Conservation (phyloP, 805 yeast genomes). For the Scheffersomyces amazonensis region DNA sequence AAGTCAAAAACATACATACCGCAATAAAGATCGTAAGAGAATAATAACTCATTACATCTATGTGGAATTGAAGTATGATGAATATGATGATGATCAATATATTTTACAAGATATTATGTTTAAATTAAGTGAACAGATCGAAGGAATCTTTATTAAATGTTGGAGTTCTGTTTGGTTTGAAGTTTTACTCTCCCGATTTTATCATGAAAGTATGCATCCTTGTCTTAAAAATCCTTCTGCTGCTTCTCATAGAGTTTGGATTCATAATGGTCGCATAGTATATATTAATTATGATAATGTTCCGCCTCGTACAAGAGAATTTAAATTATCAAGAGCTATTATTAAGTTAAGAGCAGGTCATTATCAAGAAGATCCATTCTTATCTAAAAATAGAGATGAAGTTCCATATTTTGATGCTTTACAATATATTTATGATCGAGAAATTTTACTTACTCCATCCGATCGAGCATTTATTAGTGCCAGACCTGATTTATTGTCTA, state of each 20-base stretch:
- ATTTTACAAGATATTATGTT: constrained; percentile 25
- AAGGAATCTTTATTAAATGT: constrained; percentile 37
- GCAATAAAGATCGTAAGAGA: constrained; percentile 1
- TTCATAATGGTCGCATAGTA: constrained; percentile 38
- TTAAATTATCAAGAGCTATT: constrained; percentile 8
- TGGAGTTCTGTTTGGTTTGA: constrained; percentile 56
- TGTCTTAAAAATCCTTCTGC: constrained; percentile 44
- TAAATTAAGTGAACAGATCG: constrained; percentile 7
- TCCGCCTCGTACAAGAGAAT: not conserved
- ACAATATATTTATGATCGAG: no score
- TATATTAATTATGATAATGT: not conserved
- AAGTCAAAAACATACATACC: constrained; percentile 1
- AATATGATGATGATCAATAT: constrained; percentile 42
- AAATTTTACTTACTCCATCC: no score
- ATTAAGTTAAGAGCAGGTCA: constrained; percentile 7
- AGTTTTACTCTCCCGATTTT: constrained; percentile 46
- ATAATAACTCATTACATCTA: constrained; percentile 24
- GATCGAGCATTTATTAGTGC: no score
- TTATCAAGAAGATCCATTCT: not conserved
- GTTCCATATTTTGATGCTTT: not conserved
- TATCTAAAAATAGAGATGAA: constrained; percentile 1
- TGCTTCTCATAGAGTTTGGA: constrained; percentile 53
- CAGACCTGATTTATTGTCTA: no score
- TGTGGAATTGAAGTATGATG: constrained; percentile 44
- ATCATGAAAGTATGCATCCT: constrained; percentile 43